These are phyloP conservation scores for Metschnikowia kunwiensis DNA, from an alignment of 805 yeast species.

Conservation along the genomic window DNA sequence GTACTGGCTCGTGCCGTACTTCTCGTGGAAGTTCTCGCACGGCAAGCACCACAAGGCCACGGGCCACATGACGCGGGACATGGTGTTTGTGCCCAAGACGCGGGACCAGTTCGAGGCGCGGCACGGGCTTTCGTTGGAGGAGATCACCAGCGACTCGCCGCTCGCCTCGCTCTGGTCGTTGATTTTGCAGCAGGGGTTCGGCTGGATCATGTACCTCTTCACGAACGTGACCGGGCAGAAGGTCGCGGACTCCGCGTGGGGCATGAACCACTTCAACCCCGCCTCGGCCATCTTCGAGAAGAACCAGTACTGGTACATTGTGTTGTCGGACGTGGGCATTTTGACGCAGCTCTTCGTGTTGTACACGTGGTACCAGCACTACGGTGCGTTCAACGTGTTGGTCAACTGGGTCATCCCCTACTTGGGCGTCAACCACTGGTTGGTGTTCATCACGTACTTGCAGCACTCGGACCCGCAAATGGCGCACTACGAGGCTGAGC, in stretches of 20 bases:
- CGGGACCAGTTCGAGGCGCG: conserved; percentile 50
- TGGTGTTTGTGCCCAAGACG: conserved; percentile 78
- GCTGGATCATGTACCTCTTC: conserved; percentile 66
- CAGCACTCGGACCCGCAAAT: conserved; percentile 79
- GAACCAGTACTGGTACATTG: conserved; percentile 67
- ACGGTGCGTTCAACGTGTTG: conserved; percentile 60
- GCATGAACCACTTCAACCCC: conserved; percentile 70
- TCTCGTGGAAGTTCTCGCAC: conserved; percentile 83
- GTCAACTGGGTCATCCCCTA: conserved; percentile 77
- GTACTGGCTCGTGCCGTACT: conserved; percentile 75
- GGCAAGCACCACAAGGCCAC: conserved; percentile 90
- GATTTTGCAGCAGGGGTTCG: conserved; percentile 69
- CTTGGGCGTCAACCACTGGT: conserved; percentile 83
- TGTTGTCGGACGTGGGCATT: conserved; percentile 73
- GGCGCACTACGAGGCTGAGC: conserved; percentile 73
- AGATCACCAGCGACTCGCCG: conserved; percentile 73
- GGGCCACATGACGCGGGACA: conserved; percentile 77
- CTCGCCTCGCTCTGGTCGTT: conserved; percentile 55
- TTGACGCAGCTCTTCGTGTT: conserved; percentile 48
- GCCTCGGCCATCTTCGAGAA: conserved; percentile 69
- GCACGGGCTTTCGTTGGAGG: conserved; percentile 42
- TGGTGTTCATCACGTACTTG: conserved; percentile 78
- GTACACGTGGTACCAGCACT: conserved; percentile 57
- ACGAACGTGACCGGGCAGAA: conserved; percentile 77
- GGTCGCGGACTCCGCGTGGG: conserved; percentile 45